These are phyloP conservation scores for Trichoderma arundinaceum DNA, from an alignment of 2,329 filamentous ascomycete genomes.

Conservation along the genomic window DNA sequence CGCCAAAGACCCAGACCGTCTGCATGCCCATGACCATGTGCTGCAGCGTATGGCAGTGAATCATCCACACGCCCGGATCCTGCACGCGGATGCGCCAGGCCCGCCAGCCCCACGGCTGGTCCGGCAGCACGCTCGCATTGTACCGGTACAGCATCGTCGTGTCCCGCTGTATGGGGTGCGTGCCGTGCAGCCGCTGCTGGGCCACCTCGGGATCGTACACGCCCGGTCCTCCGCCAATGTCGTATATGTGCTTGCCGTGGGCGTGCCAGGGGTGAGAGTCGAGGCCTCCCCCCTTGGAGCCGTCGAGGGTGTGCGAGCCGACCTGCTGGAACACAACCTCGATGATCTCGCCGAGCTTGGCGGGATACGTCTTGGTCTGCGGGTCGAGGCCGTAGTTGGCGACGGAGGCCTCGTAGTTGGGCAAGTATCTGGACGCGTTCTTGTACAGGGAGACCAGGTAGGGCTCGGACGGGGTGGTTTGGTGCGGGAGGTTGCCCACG, in stretches of 20 bases:
- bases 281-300: conserved; percentile 38
- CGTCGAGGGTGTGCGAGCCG: conserved; percentile 40
- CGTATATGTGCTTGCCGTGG: conserved; percentile 32
- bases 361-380: conserved; percentile 55
- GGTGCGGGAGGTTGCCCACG: conserved; percentile 6
- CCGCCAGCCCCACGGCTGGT: conserved; percentile 60
- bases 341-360: conserved; percentile 60
- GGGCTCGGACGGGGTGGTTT: conserved; percentile 21
- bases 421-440: conserved; percentile 37
- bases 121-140: conserved; percentile 45
- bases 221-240: conserved; percentile 33
- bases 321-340: conserved; percentile 58
- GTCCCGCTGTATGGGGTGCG: conserved; percentile 48
- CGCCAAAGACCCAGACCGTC: conserved; percentile 39
- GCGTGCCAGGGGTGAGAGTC: conserved; percentile 34
- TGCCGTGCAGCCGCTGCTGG: conserved; percentile 26
- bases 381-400: conserved; percentile 61
- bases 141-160: conserved; percentile 64
- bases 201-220: conserved; percentile 24
- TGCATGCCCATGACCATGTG: conserved; percentile 61
- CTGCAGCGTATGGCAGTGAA: conserved; percentile 64
- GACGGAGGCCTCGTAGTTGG: conserved; percentile 57
- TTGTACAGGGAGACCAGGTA: conserved; percentile 34
- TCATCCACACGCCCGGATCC: conserved; percentile 61
- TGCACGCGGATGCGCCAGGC: conserved; percentile 60